Evolutionary conservation across 306 rosid genomes (phyloP).

Genomic region (Citrullus colocynthis): DNA sequence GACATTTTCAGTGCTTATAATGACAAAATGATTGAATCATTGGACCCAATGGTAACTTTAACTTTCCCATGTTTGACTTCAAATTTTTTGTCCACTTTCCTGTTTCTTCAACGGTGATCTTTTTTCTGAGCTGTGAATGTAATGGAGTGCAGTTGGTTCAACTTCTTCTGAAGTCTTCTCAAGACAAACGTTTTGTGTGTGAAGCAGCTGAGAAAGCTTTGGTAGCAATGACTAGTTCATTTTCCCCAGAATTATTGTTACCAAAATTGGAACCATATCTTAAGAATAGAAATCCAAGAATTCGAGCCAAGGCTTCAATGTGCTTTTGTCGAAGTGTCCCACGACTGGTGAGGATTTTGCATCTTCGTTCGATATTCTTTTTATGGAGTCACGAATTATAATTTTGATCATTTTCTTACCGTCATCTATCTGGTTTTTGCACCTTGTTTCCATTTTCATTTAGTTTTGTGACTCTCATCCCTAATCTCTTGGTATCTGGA

Average conservation of each 20-base stretch:
- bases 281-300: conserved; percentile 76
- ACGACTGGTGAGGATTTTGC: conserved; percentile 49
- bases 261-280: conserved; percentile 86
- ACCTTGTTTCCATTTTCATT: background rate
- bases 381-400: background rate
- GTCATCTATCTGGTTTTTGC: background rate
- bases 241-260: conserved; percentile 61
- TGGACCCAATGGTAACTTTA: conserved; percentile 76
- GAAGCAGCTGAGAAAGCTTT: conserved; percentile 95
- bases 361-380: background rate
- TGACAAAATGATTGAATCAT: conserved; percentile 61
- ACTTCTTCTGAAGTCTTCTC: conserved; percentile 96
- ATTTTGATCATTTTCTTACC: background rate
- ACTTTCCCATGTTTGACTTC: conserved; percentile 3
- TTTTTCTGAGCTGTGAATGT: background rate
- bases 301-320: conserved; percentile 89
- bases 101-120: conserved; percentile 8
- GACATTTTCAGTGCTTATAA: conserved; percentile 75
- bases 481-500: background rate
- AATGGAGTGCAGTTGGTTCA: conserved; percentile 61
- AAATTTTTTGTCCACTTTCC: background rate
- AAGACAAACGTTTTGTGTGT: conserved; percentile 95
- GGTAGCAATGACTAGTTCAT: conserved; percentile 65
- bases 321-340: conserved; percentile 85
- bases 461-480: background rate